These are phyloP conservation scores for Leishmania martiniquensis DNA, from an alignment of 208 protist genomes.

Conservation along the genomic window DNA sequence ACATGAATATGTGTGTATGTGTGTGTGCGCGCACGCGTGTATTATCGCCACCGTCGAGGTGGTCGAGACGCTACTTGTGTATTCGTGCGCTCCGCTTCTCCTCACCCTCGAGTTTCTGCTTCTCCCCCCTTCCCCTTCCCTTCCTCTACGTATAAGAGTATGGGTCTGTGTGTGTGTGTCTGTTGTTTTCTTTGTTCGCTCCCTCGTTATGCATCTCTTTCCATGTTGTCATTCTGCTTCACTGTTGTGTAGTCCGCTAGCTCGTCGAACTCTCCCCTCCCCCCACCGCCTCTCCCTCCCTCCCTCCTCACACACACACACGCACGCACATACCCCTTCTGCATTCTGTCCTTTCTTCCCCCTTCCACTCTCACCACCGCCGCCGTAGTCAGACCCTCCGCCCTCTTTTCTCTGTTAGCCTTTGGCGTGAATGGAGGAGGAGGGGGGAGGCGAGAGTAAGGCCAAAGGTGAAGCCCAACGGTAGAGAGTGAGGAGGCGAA, in stretches of 20 bases:
- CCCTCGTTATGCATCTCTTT: not conserved
- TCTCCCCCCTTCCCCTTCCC: not conserved
- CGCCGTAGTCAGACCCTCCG: not conserved
- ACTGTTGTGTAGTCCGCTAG: no score
- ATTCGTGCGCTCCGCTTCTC: not conserved
- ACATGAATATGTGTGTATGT: not conserved
- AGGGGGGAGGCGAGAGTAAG: no score
- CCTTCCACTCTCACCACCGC: not conserved
- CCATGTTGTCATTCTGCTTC: not conserved
- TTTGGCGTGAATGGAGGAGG: not conserved
- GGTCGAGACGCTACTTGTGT: not conserved
- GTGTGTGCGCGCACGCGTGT: not conserved
- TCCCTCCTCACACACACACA: slow-evolving; percentile 1
- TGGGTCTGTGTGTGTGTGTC: not conserved
- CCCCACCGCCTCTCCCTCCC: not conserved
- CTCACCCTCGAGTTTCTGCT: not conserved
- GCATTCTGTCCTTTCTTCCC: not conserved
- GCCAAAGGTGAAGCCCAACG: not conserved
- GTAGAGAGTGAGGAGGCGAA: not conserved
- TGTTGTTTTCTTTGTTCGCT: not conserved
- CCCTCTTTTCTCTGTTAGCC: not conserved
- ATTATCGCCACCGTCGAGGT: not conserved
- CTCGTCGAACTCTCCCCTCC: no score
- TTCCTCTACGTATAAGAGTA: not conserved
- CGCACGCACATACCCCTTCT: not conserved